Evolutionary conservation across 306 rosid species (phyloP), one percentile per base, ranked within the genome.

Genomic region (Castanopsis chinensis): DNA sequence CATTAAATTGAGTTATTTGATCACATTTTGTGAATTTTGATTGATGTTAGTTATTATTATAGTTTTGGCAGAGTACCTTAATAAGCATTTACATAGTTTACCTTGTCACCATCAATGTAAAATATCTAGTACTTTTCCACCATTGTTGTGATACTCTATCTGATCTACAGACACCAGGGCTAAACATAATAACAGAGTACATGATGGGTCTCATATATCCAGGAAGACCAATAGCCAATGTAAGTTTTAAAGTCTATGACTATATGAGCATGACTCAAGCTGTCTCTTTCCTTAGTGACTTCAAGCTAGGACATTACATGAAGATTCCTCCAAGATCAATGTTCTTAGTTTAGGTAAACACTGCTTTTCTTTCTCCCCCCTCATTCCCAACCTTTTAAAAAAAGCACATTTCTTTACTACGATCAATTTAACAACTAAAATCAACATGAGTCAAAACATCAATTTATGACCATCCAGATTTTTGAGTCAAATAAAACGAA

Each of bases 221-320:
- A 3, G 94, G 97, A 82, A 84, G 89, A 73, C 97, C 97, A 72
- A 91, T 93, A 74, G 98, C 98, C 43, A 93, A 93, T 70, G 97
- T 93, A 32, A 89, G 98, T 87, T 93, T 93, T 90, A 93, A 93
- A 87, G 87, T 91, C 58, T 93, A 88, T 68, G 98, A 94, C 69
- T 86, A 87, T 73, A 91, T 93, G 49, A 93, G 97, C 84, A 91
- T 87, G 91, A 77, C 92, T 18, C 97, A 93, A 41, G 98, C 97
- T 23, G 94, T 93, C 35, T 91, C 98, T 77, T 93, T 93, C 76
- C 98, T 93, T 5, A 80, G 69, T 73, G 98, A 91, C 86, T 93
- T 93, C 86, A 91, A 93, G 89, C 94, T 93, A 5, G 97, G 97
- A 10, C 97, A 93, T 74, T 93, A 93, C 87, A 88, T 89, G 96